Evolutionary conservation across 768 basidiomycete genomes (phyloP), one percentile per base, ranked within the genome.

Genomic region (Naganishia friedmannii): DNA sequence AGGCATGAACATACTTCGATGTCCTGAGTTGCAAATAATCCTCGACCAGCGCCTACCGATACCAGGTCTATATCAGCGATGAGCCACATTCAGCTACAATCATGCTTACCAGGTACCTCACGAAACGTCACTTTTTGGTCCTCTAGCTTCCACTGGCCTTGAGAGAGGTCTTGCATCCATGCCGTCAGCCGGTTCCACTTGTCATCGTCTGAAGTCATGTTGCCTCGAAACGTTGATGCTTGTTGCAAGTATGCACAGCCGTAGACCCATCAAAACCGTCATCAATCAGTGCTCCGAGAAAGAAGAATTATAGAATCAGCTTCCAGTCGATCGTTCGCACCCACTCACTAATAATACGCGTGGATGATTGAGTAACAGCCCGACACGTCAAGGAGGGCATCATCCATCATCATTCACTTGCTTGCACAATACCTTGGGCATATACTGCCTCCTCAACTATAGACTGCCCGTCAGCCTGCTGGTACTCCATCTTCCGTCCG

Each of bases 11-110:
- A 72, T 71, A 87, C 87, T 48, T 78, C 73, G 70, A 83, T 82
- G 57, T 81, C 74, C n/a, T 73, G 73, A 10, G 78, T 74, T 13
- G 88, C 84, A 77, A 88, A 89, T 56, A 93, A 82, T 9, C 90
- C 92, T 79, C 88, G 84, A 31, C 91, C 90, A 53, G 86, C 85
- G 73, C 85, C 88, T 89, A 51, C 56, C n/a, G 32, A 34, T 55
- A 23, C 54, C 17, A 26, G 13, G 15, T 51, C 12, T 3, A 3
- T 23, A 26, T 66, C 34, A 60, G 45, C 45, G 32, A 6, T 31
- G 1, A 9, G 12, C 29, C 37, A 12, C 15, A 32, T 10, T 39
- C 37, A 21, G 68, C 46, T 32, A 13, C 32, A 7, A 29, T 9
- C 15, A n/a, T 74, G 80, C 82, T 70, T 73, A 89, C 89, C 87